Evolutionary conservation across 176 grass and related monocot species (phyloP).

Genomic region (Puccinellia tenuiflora): DNA sequence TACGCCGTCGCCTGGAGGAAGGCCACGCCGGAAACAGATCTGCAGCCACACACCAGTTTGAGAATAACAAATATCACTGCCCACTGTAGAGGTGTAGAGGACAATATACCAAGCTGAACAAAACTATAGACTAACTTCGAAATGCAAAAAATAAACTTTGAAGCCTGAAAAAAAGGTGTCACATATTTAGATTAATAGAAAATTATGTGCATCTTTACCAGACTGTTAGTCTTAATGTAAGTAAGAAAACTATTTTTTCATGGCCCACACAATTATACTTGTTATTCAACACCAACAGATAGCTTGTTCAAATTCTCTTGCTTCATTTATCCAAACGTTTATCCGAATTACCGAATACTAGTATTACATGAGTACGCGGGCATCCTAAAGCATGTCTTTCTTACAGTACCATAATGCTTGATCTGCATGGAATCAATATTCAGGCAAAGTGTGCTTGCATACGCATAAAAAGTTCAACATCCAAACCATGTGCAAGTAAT

Average conservation of each 20-base stretch:
- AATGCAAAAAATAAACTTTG: neutral
- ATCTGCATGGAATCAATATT: neutral
- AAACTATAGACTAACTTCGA: neutral
- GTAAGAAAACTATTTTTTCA: neutral
- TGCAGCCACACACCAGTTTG: constrained; percentile 11
- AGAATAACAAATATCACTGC: neutral
- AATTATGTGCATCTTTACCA: neutral
- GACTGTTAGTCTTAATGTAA: neutral
- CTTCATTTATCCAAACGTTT: neutral
- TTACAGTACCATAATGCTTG: neutral
- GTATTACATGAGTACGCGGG: neutral
- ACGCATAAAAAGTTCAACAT: neutral
- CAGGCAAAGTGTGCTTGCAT: neutral
- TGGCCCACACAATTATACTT: neutral
- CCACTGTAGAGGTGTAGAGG: neutral
- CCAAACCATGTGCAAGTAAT: neutral
- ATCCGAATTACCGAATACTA: neutral
- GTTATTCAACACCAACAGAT: neutral
- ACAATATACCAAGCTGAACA: constrained; percentile 1
- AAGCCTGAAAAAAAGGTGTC: neutral
- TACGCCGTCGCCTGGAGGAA: constrained; percentile 93
- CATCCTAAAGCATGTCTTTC: neutral
- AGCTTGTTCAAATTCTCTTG: neutral
- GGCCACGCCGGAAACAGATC: constrained; percentile 87
- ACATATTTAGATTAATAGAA: neutral